These are phyloP conservation scores for Allomyces macrogynus DNA, from an alignment of 192 early-diverging fungal genomes.

Conservation along the genomic window DNA sequence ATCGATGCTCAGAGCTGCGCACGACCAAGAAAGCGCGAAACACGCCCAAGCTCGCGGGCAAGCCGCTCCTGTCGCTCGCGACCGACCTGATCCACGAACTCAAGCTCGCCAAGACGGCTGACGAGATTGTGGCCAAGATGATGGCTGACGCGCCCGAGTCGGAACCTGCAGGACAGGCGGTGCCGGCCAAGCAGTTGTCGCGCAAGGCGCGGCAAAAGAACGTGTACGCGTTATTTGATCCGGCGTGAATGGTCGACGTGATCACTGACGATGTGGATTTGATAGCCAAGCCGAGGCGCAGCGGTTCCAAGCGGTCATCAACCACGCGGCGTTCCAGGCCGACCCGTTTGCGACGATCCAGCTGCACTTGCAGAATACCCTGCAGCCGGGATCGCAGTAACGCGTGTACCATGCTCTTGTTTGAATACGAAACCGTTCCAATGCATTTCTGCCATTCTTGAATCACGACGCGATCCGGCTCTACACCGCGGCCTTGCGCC, in stretches of 20 bases:
- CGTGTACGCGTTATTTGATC: too few relatives aligned
- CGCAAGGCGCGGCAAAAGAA: too few relatives aligned
- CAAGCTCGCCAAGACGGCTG: neutral
- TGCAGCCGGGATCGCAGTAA: neutral
- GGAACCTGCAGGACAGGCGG: too few relatives aligned
- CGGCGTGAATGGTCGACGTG: too few relatives aligned
- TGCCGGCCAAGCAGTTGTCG: too few relatives aligned
- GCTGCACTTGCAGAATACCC: neutral
- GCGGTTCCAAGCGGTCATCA: neutral
- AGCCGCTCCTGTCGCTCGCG: neutral
- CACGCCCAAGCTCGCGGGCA: neutral
- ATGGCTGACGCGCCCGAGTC: neutral
- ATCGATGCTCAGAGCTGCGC: neutral
- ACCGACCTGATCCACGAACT: neutral
- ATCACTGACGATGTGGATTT: too few relatives aligned
- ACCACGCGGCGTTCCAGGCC: neutral
- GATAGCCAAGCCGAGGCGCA: neutral
- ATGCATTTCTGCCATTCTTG: too few relatives aligned
- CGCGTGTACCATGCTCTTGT: too few relatives aligned
- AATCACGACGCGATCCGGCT: too few relatives aligned
- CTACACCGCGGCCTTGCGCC: too few relatives aligned
- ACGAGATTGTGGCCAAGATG: too few relatives aligned
- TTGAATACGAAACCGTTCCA: too few relatives aligned
- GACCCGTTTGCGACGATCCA: neutral
- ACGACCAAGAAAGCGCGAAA: neutral